Percentiles rank a stretch among this genome's conserved stretches.
Conservation (phyloP, 2,329 filamentous ascomycete genomes). For the Byssothecium circinans region DNA sequence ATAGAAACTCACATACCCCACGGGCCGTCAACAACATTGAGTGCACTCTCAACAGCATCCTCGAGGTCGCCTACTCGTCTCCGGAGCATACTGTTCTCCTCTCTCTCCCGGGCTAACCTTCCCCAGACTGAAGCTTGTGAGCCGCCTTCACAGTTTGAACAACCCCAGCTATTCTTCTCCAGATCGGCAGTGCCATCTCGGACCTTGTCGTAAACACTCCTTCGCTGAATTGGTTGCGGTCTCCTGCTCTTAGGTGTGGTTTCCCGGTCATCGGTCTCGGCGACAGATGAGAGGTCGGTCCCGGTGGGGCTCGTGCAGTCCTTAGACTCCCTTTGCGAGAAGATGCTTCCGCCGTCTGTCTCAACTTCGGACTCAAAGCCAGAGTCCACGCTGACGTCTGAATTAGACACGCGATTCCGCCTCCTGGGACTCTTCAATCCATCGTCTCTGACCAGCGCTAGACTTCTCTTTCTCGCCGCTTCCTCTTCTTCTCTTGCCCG, state of each 20-base stretch:
- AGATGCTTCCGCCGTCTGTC: constrained; percentile 49
- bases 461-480: constrained; percentile 34
- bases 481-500: constrained; percentile 39
- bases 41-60: constrained; percentile 57
- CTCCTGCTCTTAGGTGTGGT: constrained; percentile 32
- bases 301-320: constrained; percentile 41
- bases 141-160: constrained; percentile 41
- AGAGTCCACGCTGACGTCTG: constrained; percentile 53
- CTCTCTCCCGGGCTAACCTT: constrained; percentile 53
- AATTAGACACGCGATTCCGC: constrained; percentile 40
- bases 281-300: constrained; percentile 38
- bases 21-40: constrained; percentile 53
- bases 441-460: constrained; percentile 30
- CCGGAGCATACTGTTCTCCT: constrained; percentile 59
- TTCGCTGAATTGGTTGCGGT: constrained; percentile 32
- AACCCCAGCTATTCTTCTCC: constrained; percentile 32
- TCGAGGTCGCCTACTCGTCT: constrained; percentile 57
- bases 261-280: constrained; percentile 37
- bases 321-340: constrained; percentile 42
- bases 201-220: constrained; percentile 44
- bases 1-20: constrained; percentile 21
- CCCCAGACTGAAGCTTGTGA: constrained; percentile 54
- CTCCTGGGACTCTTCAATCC: constrained; percentile 18
- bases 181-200: constrained; percentile 43
- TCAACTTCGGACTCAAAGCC: constrained; percentile 63